phyloP scores from a whole-genome alignment of 163 green algal genomes.

The Scenedesmus sp. region DNA sequence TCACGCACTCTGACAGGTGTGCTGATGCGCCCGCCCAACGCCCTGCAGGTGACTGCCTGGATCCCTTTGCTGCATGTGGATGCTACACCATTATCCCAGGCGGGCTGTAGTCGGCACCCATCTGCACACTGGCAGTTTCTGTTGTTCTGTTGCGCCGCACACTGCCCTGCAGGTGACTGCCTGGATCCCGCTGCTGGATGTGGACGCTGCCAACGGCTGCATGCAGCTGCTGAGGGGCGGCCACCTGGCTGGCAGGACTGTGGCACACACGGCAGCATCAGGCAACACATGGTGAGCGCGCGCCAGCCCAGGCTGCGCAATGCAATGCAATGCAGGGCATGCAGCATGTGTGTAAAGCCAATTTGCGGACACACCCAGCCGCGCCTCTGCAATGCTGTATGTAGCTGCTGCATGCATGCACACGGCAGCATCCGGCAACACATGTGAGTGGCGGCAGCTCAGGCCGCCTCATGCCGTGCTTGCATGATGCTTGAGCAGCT shows the following conservation, averaged over 20 bases:
- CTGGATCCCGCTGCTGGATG: conserved; percentile 40
- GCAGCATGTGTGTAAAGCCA: neutral
- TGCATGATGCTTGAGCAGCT: neutral
- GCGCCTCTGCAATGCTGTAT: neutral
- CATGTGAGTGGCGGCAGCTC: neutral
- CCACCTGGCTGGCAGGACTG: conserved; percentile 18
- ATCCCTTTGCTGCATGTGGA: conserved; percentile 39
- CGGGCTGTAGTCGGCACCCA: too few species aligned
- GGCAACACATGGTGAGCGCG: conserved; percentile 32
- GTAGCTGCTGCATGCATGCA: neutral
- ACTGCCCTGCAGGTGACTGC: conserved; percentile 42
- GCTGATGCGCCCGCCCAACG: neutral
- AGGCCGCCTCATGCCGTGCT: neutral
- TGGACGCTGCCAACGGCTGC: conserved; percentile 20
- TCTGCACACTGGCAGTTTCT: neutral
- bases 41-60: conserved; percentile 46
- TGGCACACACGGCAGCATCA: conserved; percentile 1
- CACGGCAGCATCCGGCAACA: neutral
- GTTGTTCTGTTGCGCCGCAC: too few species aligned
- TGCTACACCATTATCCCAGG: too few species aligned
- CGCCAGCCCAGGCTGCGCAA: neutral
- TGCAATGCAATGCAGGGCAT: neutral
- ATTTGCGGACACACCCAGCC: too few species aligned
- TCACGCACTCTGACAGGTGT: too few species aligned
- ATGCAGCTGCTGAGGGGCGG: conserved; percentile 42